Conservation (phyloP, 176 grass and related monocot genomes). For the Urochloa ruziziensis region DNA sequence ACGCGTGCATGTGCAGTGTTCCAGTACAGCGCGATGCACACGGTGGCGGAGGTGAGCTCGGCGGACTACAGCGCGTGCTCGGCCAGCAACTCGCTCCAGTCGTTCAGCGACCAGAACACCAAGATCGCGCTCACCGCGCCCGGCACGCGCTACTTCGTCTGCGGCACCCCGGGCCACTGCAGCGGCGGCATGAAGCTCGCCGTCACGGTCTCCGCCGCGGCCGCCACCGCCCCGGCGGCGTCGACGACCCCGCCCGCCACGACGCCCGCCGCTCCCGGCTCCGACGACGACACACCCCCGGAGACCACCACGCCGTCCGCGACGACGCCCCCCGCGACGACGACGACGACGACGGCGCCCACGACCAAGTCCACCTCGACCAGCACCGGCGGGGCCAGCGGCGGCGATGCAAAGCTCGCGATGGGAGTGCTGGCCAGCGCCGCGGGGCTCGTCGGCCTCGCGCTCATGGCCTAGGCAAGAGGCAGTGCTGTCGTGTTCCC, state of each 20-base stretch:
- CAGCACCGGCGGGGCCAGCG: conserved; percentile 17
- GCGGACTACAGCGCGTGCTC: conserved; percentile 83
- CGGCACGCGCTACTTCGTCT: conserved; percentile 94
- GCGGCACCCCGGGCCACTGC: conserved; percentile 67
- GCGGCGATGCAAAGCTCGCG: conserved; percentile 3
- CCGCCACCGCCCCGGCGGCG: background rate
- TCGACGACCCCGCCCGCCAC: background rate
- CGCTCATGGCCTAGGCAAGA: conserved; percentile 63
- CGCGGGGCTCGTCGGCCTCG: conserved; percentile 36
- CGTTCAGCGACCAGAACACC: conserved; percentile 84
- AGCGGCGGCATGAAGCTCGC: conserved; percentile 85
- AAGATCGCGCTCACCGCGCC: conserved; percentile 69
- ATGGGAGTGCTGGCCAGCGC: conserved; percentile 26
- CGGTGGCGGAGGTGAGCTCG: conserved; percentile 63
- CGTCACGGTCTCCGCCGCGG: conserved; percentile 46
- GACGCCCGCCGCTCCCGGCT: conserved; percentile 24
- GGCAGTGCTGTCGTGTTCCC: conserved; percentile 38
- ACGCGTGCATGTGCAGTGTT: conserved; percentile 47
- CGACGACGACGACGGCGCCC: conserved; percentile 9
- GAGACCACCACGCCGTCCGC: conserved; percentile 3
- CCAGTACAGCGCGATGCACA: conserved; percentile 64
- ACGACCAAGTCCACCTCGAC: conserved; percentile 14
- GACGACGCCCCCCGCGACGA: conserved; percentile 5
- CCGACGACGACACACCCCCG: conserved; percentile 10
- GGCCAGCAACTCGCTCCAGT: conserved; percentile 60